These are phyloP conservation scores for Ogataea polymorpha DNA, from an alignment of 805 yeast species.

Conservation along the genomic window DNA sequence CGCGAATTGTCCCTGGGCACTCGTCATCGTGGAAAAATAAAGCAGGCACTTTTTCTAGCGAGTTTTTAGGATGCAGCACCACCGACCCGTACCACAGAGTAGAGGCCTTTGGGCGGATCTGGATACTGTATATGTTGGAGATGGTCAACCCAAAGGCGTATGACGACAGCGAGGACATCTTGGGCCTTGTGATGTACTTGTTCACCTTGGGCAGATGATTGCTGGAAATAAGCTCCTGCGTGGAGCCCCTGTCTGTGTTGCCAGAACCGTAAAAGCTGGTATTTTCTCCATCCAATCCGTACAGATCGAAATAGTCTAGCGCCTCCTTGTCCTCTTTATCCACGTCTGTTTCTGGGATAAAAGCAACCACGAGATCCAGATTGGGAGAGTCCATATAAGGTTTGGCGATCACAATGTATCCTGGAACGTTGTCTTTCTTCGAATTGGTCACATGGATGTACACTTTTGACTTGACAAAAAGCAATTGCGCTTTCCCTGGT, in stretches of 20 bases:
- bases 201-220: slow-evolving; percentile 24
- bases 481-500: slow-evolving; percentile 43
- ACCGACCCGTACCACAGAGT: slow-evolving; percentile 95
- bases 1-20: slow-evolving; percentile 66
- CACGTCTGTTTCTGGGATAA: slow-evolving; percentile 57
- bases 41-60: slow-evolving; percentile 66
- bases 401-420: slow-evolving; percentile 64
- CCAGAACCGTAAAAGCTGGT: slow-evolving; percentile 17
- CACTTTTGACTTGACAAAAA: slow-evolving; percentile 64
- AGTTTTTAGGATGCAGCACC: slow-evolving; percentile 63
- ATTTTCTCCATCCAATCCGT: slow-evolving; percentile 38
- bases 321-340: slow-evolving; percentile 26
- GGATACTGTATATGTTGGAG: slow-evolving; percentile 68
- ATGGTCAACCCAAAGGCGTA: slow-evolving; percentile 69
- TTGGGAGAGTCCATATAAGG: slow-evolving; percentile 48
- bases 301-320: slow-evolving; percentile 36
- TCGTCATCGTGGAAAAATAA: slow-evolving; percentile 92
- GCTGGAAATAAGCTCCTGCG: slow-evolving; percentile 12
- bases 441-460: slow-evolving; percentile 79
- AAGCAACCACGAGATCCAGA: slow-evolving; percentile 59
- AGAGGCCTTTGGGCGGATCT: slow-evolving; percentile 75
- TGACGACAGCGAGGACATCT: slow-evolving; percentile 48
- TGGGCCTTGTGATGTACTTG: slow-evolving; percentile 49
- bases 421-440: slow-evolving; percentile 74
- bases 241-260: slow-evolving; percentile 9